Evolutionary conservation across 2,329 filamentous ascomycete species (phyloP).

Genomic region (Stagonosporopsis chrysanthemi): DNA sequence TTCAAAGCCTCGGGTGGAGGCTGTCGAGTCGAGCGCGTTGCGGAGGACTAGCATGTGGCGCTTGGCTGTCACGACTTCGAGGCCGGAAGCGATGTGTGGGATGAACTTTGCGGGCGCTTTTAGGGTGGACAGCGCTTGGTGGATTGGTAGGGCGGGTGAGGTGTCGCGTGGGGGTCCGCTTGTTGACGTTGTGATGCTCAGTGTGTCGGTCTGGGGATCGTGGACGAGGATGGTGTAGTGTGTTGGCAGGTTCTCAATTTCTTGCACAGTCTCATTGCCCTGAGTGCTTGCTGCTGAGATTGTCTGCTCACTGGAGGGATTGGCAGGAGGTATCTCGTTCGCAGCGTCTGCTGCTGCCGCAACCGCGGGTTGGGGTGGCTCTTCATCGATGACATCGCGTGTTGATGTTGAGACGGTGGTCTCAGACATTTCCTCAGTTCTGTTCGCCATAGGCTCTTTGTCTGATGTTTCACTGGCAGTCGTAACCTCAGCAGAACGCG

Average conservation of each 20-base stretch:
- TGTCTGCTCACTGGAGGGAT: background rate
- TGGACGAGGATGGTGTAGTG: conserved; percentile 40
- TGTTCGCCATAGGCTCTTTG: background rate
- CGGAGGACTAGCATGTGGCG: conserved; percentile 44
- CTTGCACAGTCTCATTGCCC: background rate
- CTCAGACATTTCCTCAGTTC: background rate
- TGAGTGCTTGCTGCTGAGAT: background rate
- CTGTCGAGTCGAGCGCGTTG: conserved; percentile 18
- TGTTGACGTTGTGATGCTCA: conserved; percentile 38
- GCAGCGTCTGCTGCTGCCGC: background rate
- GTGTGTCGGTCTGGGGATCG: conserved; percentile 34
- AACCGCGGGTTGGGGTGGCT: background rate
- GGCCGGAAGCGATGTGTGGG: conserved; percentile 35
- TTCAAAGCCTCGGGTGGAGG: conserved; percentile 20
- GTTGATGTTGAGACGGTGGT: background rate
- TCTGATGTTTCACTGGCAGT: background rate
- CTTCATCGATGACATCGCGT: background rate
- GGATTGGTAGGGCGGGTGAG: conserved; percentile 32
- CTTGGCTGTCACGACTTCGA: conserved; percentile 40
- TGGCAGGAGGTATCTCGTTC: background rate
- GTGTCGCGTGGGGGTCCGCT: conserved; percentile 22
- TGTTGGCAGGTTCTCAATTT: background rate
- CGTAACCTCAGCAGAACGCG: background rate
- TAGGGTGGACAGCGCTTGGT: conserved; percentile 39
- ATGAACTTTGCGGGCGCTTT: conserved; percentile 40